Conservation (phyloP, 1,284 basidiomycete genomes). For the Malassezia brasiliensis region DNA sequence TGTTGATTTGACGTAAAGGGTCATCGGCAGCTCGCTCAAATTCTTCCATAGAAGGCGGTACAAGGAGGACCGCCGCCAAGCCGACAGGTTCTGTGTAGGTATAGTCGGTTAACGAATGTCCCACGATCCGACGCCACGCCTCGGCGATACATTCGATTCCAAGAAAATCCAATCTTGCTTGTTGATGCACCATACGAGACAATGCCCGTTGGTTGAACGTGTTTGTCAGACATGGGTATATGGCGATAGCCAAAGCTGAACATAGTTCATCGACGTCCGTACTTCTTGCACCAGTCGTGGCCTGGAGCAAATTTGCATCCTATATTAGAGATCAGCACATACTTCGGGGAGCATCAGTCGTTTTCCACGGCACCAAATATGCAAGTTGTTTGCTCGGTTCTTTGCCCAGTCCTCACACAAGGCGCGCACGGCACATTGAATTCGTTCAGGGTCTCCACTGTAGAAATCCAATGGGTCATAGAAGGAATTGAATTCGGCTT, state of each 20-base stretch:
- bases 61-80: not conserved
- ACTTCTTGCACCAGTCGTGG: not conserved
- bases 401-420: slow-evolving; percentile 7
- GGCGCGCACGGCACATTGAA: not conserved
- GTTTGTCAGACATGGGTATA: not conserved
- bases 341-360: not conserved
- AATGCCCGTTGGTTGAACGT: not conserved
- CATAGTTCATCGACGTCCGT: not conserved
- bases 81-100: too few species aligned
- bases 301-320: not conserved
- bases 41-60: not conserved
- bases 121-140: not conserved
- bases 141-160: slow-evolving; percentile 9
- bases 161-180: slow-evolving; percentile 2
- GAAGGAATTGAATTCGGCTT: not conserved
- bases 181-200: not conserved
- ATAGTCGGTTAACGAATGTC: not conserved
- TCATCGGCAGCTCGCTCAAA: not conserved
- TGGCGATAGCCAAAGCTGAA: not conserved
- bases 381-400: not conserved
- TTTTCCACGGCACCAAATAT: not conserved
- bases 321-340: not conserved
- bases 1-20: not conserved
- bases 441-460: not conserved
- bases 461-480: slow-evolving; percentile 17